Conservation (phyloP, 768 basidiomycete species). For the Hygrophorus russula region DNA sequence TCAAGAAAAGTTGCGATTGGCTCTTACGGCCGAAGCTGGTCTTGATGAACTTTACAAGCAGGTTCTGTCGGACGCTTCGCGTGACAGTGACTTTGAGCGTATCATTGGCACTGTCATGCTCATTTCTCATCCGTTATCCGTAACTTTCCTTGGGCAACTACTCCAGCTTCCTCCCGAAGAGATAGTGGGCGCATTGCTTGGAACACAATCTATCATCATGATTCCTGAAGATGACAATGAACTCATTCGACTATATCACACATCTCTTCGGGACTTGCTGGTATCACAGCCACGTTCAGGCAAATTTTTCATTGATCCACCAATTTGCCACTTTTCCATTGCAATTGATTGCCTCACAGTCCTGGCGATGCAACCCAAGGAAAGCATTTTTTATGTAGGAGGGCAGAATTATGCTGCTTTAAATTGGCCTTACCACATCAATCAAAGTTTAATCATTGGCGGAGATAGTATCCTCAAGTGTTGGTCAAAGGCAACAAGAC, state of each 20-base stretch:
- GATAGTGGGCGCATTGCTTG: neutral
- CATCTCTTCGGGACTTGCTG: neutral
- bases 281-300: neutral
- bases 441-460: neutral
- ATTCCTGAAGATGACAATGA: slow-evolving; percentile 7
- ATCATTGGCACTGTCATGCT: slow-evolving; percentile 7
- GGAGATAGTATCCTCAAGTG: too few species aligned
- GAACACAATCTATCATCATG: slow-evolving; percentile 6
- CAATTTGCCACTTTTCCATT: neutral
- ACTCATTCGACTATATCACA: slow-evolving; percentile 12
- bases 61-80: slow-evolving; percentile 3
- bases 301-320: slow-evolving; percentile 1
- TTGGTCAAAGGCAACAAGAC: too few species aligned
- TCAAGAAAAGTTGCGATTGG: slow-evolving; percentile 2
- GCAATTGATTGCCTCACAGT: neutral
- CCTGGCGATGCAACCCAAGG: neutral
- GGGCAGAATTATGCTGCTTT: neutral
- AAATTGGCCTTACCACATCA: neutral
- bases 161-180: slow-evolving; percentile 2
- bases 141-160: neutral
- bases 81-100: neutral
- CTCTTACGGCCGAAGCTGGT: slow-evolving; percentile 1
- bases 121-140: neutral
- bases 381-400: neutral
- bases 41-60: slow-evolving; percentile 9